Conservation (phyloP, 805 yeast species). For the Phaffomyces thermotolerans region DNA sequence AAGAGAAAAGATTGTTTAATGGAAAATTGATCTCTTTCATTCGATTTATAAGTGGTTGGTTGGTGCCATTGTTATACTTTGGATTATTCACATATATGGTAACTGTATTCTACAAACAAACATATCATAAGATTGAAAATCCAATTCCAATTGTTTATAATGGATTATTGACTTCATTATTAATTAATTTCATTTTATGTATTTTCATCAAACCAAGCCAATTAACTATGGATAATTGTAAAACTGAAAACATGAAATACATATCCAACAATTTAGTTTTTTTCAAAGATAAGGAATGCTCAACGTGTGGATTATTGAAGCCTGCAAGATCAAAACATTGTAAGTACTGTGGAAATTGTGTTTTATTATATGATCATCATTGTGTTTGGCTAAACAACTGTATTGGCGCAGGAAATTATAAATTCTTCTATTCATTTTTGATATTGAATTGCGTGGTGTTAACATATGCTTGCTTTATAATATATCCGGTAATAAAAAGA, state of each 20-base stretch:
- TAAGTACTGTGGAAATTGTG: slow-evolving; percentile 55
- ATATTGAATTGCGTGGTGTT: slow-evolving; percentile 39
- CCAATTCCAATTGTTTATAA: slow-evolving; percentile 17
- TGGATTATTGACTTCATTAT: slow-evolving; percentile 3
- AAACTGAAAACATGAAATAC: background rate
- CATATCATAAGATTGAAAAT: slow-evolving; percentile 8
- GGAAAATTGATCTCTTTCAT: slow-evolving; percentile 8
- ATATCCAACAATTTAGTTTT: slow-evolving; percentile 14
- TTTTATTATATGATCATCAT: slow-evolving; percentile 64
- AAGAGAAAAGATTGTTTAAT: slow-evolving; percentile 11
- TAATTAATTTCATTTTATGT: slow-evolving; percentile 8
- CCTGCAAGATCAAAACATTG: slow-evolving; percentile 77
- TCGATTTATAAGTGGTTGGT: slow-evolving; percentile 9
- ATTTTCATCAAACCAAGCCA: slow-evolving; percentile 11
- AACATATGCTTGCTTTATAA: slow-evolving; percentile 34
- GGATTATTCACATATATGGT: slow-evolving; percentile 10
- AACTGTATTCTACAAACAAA: slow-evolving; percentile 9
- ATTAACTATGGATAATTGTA: background rate
- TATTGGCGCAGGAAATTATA: slow-evolving; percentile 58
- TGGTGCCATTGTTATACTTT: slow-evolving; percentile 16
- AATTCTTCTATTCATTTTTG: slow-evolving; percentile 53
- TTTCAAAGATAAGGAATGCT: slow-evolving; percentile 28
- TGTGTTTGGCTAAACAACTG: slow-evolving; percentile 71
- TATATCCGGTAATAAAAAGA: slow-evolving; percentile 5
- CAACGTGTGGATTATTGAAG: slow-evolving; percentile 54